Conservation (phyloP, 2,329 filamentous ascomycete species). For the Pestalotiopsis sp. region DNA sequence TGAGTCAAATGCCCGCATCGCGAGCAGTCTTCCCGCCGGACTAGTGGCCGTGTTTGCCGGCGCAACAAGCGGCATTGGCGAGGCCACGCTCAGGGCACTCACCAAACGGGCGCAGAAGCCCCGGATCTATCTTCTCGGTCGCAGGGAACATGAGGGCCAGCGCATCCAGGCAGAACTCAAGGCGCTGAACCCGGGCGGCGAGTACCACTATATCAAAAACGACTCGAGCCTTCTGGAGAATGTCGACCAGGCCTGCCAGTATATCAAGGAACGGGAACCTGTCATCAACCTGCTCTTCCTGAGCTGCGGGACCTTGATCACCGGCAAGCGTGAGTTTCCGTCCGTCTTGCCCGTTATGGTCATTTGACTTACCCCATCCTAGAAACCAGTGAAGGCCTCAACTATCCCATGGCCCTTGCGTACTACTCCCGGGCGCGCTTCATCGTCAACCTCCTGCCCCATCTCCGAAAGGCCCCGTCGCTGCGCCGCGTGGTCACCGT, state of each 20-base stretch:
- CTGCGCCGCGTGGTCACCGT: constrained; percentile 59
- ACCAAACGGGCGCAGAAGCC: constrained; percentile 42
- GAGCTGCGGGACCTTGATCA: constrained; percentile 19
- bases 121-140: constrained; percentile 53
- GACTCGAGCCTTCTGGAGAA: constrained; percentile 54
- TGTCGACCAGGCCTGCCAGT: constrained; percentile 50
- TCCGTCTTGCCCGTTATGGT: constrained; percentile 2
- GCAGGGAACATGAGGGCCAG: constrained; percentile 39
- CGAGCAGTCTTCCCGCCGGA: constrained; percentile 24
- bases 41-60: constrained; percentile 55
- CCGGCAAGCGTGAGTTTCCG: constrained; percentile 24
- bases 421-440: constrained; percentile 64
- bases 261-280: constrained; percentile 46
- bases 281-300: constrained; percentile 51
- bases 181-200: constrained; percentile 43
- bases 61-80: constrained; percentile 58
- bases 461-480: constrained; percentile 46
- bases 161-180: constrained; percentile 44
- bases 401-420: constrained; percentile 51
- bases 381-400: constrained; percentile 63
- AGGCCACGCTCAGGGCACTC: constrained; percentile 49
- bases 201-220: constrained; percentile 49
- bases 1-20: constrained; percentile 41
- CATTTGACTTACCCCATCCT: background rate
- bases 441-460: constrained; percentile 58